phyloP scores from a whole-genome alignment of 2,329 filamentous ascomycete genomes.

The Chalaropsis ovoidea region DNA sequence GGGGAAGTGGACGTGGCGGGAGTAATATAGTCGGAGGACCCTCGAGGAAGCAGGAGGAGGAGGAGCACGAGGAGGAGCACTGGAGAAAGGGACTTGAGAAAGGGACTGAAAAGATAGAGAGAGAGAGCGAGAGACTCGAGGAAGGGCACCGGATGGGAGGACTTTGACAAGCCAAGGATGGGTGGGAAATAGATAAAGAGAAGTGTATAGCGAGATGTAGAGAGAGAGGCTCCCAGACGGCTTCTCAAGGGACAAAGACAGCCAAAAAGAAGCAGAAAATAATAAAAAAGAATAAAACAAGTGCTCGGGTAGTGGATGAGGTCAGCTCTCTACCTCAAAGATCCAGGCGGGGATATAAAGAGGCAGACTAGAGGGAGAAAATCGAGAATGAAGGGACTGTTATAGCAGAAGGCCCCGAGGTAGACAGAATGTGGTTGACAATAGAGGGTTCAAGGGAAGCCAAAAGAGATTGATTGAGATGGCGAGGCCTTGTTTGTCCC shows the following conservation, averaged over 20 bases:
- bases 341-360: constrained; percentile 13
- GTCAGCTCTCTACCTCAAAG: constrained; percentile 10
- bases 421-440: constrained; percentile 21
- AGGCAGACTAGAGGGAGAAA: constrained; percentile 13
- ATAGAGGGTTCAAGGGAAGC: constrained; percentile 23
- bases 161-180: background rate
- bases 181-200: background rate
- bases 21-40: constrained; percentile 18
- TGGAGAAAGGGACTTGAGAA: background rate
- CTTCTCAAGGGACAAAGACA: background rate
- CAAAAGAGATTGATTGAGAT: constrained; percentile 20
- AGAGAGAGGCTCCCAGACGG: too few species aligned
- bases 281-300: background rate
- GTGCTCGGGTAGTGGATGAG: background rate
- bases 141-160: background rate
- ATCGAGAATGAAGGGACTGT: constrained; percentile 24
- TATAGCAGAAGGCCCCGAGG: constrained; percentile 14
- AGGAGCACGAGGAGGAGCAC: background rate
- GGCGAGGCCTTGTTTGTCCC: constrained; percentile 1
- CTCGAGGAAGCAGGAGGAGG: background rate
- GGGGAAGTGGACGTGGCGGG: constrained; percentile 9
- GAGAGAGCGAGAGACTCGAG: constrained; percentile 9
- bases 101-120: constrained; percentile 9
- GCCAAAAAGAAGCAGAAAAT: background rate
- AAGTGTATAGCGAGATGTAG: background rate